These are phyloP conservation scores for Marvania coccoides DNA, from an alignment of 139 green algal species.

Conservation along the genomic window DNA sequence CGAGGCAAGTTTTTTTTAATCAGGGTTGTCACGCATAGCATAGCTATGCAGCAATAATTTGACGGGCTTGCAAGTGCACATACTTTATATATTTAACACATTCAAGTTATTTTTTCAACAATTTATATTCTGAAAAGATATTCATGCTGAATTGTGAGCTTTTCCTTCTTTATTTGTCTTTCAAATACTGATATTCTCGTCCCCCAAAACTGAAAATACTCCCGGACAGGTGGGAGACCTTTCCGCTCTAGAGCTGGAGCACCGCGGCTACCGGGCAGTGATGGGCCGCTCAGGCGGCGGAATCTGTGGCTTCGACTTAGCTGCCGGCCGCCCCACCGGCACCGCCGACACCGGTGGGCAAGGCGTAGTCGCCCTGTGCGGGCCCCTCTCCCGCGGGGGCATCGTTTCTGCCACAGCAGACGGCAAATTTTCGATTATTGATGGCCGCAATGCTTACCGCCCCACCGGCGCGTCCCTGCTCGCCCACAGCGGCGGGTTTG, in stretches of 20 bases:
- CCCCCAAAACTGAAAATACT: no score
- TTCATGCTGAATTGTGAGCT: no score
- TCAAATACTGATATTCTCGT: no score
- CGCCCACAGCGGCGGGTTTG: constrained; percentile 54
- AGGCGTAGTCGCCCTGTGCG: constrained; percentile 31
- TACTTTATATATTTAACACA: no score
- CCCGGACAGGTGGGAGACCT: constrained; percentile 26
- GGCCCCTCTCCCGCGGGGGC: constrained; percentile 25
- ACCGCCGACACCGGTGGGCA: constrained; percentile 12
- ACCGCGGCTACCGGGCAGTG: neutral
- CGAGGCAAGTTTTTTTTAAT: no score
- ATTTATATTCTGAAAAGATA: no score
- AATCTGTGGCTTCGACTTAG: constrained; percentile 25
- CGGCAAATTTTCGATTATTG: constrained; percentile 42
- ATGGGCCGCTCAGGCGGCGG: constrained; percentile 19
- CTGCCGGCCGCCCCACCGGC: neutral
- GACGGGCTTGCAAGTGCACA: no score
- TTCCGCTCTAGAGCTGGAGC: constrained; percentile 15
- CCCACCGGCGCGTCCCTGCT: constrained; percentile 2
- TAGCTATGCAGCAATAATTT: no score
- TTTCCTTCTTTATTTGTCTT: no score
- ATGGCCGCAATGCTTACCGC: constrained; percentile 32
- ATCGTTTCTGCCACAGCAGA: constrained; percentile 32
- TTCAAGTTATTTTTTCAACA: no score
- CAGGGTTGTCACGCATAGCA: no score